Base-by-base conservation (phyloP, 306 rosid genomes). In the Leucaena leucocephala region DNA sequence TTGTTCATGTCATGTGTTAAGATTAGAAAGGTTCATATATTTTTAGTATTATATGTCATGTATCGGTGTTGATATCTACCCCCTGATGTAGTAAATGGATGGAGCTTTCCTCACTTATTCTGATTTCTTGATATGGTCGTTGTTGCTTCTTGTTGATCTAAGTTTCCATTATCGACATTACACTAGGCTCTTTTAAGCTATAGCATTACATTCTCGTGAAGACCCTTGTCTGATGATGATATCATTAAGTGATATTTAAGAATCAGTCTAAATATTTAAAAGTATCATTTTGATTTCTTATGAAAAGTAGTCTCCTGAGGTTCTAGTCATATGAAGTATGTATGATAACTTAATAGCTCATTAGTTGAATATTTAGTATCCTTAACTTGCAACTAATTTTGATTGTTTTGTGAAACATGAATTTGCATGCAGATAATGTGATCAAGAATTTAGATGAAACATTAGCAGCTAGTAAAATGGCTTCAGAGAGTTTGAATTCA, bases 401-500 rank as follows among this genome's bases (percentile, higher is more conserved):
- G 73, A 52, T 50, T 82, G 40, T 43, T 75, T 69, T 55, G 61
- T 75, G 77, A 55, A 80, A 45, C 38, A 59, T 40, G 50, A 64
- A 48, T 82, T 85, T 83, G 39, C 66, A 69, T 87, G 88, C 97
- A 95, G 98, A 91, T 79, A 72, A 54, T 33, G 74, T 86, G 84
- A 87, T 87, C 71, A 89, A 86, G 89, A 88, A 79, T 72, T 87
- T 91, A 71, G 92, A 90, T 78, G 90, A 87, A 79, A 82, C 87
- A 48, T 58, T 91, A 49, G 80, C 86, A 52, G 76, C 89, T 71
- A 87, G 83, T 86, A 86, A 83, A 83, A 75, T 85, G 85, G 81
- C 77, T 46, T 75, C 85, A 45, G 97, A 95, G 80, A 88, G 76
- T 78, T 78, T 95, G 87, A 89, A 86, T 82, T 77, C 87, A 73